Base-by-base conservation (phyloP, 768 basidiomycete species). In the Lactarius akahatsu region DNA sequence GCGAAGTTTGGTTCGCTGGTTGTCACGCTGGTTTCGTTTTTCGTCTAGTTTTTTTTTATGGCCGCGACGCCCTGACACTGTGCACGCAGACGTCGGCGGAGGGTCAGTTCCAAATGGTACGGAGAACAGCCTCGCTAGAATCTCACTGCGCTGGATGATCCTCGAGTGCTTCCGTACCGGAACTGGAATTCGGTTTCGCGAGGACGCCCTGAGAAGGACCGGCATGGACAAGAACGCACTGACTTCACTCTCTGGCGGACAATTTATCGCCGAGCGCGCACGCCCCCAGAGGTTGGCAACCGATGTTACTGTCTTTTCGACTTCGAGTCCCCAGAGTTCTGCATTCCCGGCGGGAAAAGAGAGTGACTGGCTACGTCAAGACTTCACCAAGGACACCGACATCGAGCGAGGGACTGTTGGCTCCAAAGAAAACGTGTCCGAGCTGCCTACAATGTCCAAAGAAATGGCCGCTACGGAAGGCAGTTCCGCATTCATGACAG, bases 1-100 rank as follows among this genome's bases (percentile, higher is more conserved):
- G 84, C 57, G 90, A 93, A 70, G 91, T 93, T 1, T 92, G 91
- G 91, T 93, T 92, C 70, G 75, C 89, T 3, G 91, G 91, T 0
- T 85, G 82, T 70, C 90, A 92, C 69, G 84, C 83, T 50, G 89
- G 90, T 89, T 69, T 23, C 11, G 1, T 4, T 50, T 50, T 50
- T 23, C 36, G 81, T 76, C 32, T 36, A 36, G 2, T 36, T 20
- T 26, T 18, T 28, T 6, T 50, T 57, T 56, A 26, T 13, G 32
- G 2, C 23, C 8, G 36, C 50, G 38, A 18, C n/a, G 41, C 57
- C 30, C 59, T 43, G 23, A 55, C 59, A 30, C 55, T 43, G 7
- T 55, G 47, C 23, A 18, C 50, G 57, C 28, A 90, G 90, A 92
- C 69, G 82, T 93, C 26, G 91, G 92, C 2, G 91, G 91, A n/a